Evolutionary conservation across 129 eudicot genomes (phyloP), one percentile per base, ranked within the genome.

Genomic region (Helichrysum umbraculigerum): DNA sequence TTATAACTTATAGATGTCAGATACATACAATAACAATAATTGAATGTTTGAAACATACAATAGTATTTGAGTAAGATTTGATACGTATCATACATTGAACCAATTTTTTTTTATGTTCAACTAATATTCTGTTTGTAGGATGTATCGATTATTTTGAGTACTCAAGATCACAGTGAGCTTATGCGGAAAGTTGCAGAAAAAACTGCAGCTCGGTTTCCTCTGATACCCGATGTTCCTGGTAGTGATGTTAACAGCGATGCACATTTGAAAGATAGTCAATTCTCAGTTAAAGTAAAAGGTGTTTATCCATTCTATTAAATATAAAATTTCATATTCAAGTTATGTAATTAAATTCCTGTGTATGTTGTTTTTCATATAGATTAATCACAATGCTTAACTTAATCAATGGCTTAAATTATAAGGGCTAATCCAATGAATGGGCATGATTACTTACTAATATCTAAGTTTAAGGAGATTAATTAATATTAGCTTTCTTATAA

Each of bases 121-220:
- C n/a, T 19, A 17, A 21, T 51, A 34, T 44, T 15, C 15, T 74
- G 28, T 79, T 75, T 70, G 25, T 84, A 95, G 99, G 99, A 95
- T 39, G 81, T 95, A 71, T 87, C 94, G 52, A 87, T 91, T 87
- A 87, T 95, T 79, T 81, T 95, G 85, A 91, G 96, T 74, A 95
- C 99, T 17, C 91, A 95, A 78, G 99, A 95, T 77, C 89, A 95
- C 72, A 83, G 74, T 20, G 96, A 91, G 77, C 88, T 91, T 82
- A 84, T 91, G 97, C 82, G 83, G 78, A 78, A 78, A 57, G 80
- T 95, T 82, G 97, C 99, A 52, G 83, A 82, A 30, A 91, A 91
- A 81, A 87, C 86, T 76, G 81, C 80, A 4, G 86, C 96, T 81
- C 90, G 68, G 35, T 80, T 95, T 72, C 83, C 94, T 37, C 83